These are phyloP conservation scores for Zygoascus bituminiphila DNA, from an alignment of 805 yeast genomes.

Conservation along the genomic window DNA sequence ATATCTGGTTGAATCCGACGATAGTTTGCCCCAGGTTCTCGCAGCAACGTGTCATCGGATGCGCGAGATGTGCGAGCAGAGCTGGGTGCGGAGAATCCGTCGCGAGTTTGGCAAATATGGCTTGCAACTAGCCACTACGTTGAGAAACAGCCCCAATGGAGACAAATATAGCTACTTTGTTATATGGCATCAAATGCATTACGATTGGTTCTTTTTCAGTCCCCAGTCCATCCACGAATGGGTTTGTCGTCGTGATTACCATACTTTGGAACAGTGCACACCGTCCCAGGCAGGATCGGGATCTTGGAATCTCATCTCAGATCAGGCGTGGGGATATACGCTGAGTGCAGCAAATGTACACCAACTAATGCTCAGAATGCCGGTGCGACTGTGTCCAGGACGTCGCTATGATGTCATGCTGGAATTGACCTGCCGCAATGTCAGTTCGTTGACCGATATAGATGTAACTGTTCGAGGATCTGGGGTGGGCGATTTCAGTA, in stretches of 20 bases:
- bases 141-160: not conserved
- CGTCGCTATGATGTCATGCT: slow-evolving; percentile 1
- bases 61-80: not conserved
- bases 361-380: slow-evolving; percentile 11
- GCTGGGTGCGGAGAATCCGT: not conserved
- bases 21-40: not conserved
- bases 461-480: not conserved
- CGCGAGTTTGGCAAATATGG: not conserved
- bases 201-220: not conserved
- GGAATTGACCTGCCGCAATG: not conserved
- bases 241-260: not conserved
- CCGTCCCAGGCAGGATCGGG: not conserved
- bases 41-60: not conserved
- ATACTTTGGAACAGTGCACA: not conserved
- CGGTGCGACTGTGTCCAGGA: slow-evolving; percentile 6
- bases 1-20: not conserved
- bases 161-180: not conserved
- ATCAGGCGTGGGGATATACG: slow-evolving; percentile 12
- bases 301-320: slow-evolving; percentile 11
- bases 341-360: slow-evolving; percentile 15
- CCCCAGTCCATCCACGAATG: not conserved
- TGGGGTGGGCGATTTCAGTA: not conserved
- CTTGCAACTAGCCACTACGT: not conserved
- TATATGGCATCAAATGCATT: not conserved
- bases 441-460: not conserved